phyloP scores from a whole-genome alignment of 352 stramenopile species.

The Thalassiosira allenii region DNA sequence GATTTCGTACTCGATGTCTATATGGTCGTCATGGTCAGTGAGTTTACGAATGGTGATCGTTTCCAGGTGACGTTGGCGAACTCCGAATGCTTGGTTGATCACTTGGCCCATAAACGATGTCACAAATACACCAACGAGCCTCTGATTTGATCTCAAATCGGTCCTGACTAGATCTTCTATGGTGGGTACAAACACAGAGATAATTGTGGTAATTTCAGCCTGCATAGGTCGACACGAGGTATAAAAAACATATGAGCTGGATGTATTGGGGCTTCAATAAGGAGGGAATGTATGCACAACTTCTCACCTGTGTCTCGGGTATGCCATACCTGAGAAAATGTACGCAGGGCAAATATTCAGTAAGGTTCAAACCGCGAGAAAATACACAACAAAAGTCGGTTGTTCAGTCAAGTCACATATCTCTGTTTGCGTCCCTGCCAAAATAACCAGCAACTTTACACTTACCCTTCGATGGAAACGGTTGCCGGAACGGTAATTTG shows the following conservation, averaged over 20 bases:
- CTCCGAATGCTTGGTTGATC: slow-evolving; percentile 4
- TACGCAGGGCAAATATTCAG: no score
- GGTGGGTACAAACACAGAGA: slow-evolving; percentile 19
- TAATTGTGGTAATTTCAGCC: slow-evolving; percentile 22
- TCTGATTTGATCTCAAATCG: slow-evolving; percentile 28
- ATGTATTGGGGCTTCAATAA: no score
- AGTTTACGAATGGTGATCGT: background rate
- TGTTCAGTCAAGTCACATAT: no score
- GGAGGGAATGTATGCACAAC: no score
- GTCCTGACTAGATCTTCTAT: background rate
- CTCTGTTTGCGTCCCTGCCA: no score
- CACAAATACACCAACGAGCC: slow-evolving; percentile 40
- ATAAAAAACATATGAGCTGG: no score
- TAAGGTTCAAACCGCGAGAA: no score
- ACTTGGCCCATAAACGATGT: slow-evolving; percentile 31
- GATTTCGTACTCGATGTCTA: slow-evolving; percentile 45
- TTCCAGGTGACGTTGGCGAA: no score
- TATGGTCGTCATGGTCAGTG: background rate
- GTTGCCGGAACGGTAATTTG: slow-evolving; percentile 32
- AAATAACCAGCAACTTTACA: no score
- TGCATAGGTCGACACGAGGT: background rate
- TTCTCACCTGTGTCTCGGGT: no score
- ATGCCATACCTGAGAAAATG: no score
- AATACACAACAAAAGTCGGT: no score
- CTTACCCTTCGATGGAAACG: slow-evolving; percentile 26